Conservation (phyloP, 768 basidiomycete genomes). For the Termitomyces sp. region DNA sequence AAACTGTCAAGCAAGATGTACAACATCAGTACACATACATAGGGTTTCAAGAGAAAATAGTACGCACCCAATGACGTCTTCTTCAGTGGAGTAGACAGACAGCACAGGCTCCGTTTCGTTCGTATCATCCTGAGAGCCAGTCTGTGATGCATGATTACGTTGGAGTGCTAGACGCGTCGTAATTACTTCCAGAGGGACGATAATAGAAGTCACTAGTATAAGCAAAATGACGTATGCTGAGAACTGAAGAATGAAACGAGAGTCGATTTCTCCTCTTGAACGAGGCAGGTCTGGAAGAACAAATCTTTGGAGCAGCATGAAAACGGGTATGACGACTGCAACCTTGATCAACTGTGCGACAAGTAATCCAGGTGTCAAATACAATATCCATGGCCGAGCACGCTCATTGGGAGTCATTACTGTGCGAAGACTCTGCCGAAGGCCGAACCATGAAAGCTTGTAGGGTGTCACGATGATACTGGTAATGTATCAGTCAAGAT, state of each 20-base stretch:
- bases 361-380: constrained; percentile 72
- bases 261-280: not conserved
- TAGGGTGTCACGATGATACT: constrained; percentile 82
- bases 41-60: not conserved
- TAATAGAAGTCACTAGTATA: constrained; percentile 49
- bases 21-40: constrained; percentile 5
- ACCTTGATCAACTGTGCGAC: constrained; percentile 50
- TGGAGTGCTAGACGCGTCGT: constrained; percentile 74
- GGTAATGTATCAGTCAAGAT: constrained; percentile 3
- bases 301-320: constrained; percentile 1
- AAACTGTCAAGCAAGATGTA: constrained; percentile 37
- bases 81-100: constrained; percentile 6
- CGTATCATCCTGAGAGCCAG: constrained; percentile 34
- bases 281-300: constrained; percentile 4
- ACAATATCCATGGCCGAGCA: constrained; percentile 72
- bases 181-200: constrained; percentile 78
- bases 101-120: not conserved
- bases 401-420: constrained; percentile 79
- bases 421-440: constrained; percentile 57
- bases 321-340: constrained; percentile 31
- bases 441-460: constrained; percentile 61
- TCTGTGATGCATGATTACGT: constrained; percentile 66
- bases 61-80: constrained; percentile 15
- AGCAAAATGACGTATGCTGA: constrained; percentile 39
- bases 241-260: constrained; percentile 1